Conservation (phyloP, 441 rosid species). For the Erodium chrysanthum region DNA sequence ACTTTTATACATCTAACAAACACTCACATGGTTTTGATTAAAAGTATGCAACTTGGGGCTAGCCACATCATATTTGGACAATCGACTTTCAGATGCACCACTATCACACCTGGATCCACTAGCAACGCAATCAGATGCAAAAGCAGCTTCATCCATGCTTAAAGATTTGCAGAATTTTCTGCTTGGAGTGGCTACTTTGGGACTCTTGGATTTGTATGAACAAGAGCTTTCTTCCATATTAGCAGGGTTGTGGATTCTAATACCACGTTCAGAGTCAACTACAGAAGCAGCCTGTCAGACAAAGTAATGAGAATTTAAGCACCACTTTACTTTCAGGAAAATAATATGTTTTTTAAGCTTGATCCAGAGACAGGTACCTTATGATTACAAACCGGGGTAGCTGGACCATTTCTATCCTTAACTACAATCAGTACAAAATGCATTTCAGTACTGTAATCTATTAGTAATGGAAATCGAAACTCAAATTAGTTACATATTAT, state of each 20-base stretch:
- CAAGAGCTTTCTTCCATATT: slow-evolving; percentile 59
- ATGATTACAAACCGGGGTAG: slow-evolving; percentile 18
- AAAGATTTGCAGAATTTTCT: slow-evolving; percentile 31
- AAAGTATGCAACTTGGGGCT: slow-evolving; percentile 32
- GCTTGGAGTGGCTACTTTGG: slow-evolving; percentile 27
- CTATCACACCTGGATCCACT: slow-evolving; percentile 40
- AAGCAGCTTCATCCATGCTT: slow-evolving; percentile 29
- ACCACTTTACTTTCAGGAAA: slow-evolving; percentile 14
- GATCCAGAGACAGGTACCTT: slow-evolving; percentile 29
- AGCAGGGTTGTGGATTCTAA: slow-evolving; percentile 30
- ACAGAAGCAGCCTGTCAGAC: slow-evolving; percentile 37
- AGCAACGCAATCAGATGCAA: slow-evolving; percentile 31
- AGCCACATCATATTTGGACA: slow-evolving; percentile 27
- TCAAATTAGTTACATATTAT: slow-evolving; percentile 16
- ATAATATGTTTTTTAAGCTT: slow-evolving; percentile 8
- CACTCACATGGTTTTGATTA: slow-evolving; percentile 42
- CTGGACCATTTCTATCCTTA: slow-evolving; percentile 21
- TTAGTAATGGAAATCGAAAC: slow-evolving; percentile 13
- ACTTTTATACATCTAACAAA: neutral
- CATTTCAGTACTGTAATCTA: slow-evolving; percentile 15
- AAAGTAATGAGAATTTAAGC: slow-evolving; percentile 14
- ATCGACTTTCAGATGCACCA: slow-evolving; percentile 32
- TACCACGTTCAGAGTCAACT: slow-evolving; percentile 31
- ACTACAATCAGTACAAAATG: slow-evolving; percentile 29
- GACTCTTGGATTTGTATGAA: slow-evolving; percentile 41